A percentile compares a stretch with the other conserved stretches of the same genome.
Evolutionary conservation across 2,329 filamentous ascomycete genomes (phyloP).

Genomic region (Venturia asperata): DNA sequence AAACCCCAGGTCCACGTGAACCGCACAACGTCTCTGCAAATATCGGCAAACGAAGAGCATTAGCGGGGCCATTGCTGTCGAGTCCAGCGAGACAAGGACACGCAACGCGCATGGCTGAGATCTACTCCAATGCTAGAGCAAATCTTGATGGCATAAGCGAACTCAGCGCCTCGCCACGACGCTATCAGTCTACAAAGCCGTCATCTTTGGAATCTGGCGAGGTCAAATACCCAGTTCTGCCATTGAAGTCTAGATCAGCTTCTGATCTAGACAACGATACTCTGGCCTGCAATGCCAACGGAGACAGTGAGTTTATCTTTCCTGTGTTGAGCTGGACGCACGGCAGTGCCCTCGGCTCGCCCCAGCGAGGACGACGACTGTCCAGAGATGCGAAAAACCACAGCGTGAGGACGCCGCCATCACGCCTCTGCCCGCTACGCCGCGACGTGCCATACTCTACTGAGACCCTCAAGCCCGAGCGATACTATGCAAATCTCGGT

Average conservation of each 20-base stretch:
- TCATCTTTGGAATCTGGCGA: conserved; percentile 2
- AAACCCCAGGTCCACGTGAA: not conserved
- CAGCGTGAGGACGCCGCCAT: not conserved
- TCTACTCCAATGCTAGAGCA: not conserved
- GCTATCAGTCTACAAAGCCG: not conserved
- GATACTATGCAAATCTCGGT: not conserved
- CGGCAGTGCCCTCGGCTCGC: not conserved
- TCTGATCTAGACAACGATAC: not conserved
- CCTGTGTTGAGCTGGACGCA: not conserved
- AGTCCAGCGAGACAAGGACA: conserved; percentile 15
- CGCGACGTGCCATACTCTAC: not conserved
- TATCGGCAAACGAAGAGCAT: conserved; percentile 8
- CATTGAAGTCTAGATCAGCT: not conserved
- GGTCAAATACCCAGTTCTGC: not conserved
- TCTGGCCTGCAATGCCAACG: not conserved
- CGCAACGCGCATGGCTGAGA: not conserved
- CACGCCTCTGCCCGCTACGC: not conserved
- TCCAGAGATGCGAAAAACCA: conserved; percentile 4
- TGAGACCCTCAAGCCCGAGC: not conserved
- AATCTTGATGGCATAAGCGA: not conserved
- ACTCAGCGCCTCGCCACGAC: not conserved
- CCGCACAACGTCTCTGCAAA: not conserved
- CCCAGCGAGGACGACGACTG: not conserved
- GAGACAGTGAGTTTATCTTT: not conserved
- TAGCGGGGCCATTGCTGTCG: not conserved